Percentiles rank a stretch among this genome's conserved stretches.
Evolutionary conservation across 164 flowering plant species (phyloP).

Genomic region (Tetrastigma voinierianum): DNA sequence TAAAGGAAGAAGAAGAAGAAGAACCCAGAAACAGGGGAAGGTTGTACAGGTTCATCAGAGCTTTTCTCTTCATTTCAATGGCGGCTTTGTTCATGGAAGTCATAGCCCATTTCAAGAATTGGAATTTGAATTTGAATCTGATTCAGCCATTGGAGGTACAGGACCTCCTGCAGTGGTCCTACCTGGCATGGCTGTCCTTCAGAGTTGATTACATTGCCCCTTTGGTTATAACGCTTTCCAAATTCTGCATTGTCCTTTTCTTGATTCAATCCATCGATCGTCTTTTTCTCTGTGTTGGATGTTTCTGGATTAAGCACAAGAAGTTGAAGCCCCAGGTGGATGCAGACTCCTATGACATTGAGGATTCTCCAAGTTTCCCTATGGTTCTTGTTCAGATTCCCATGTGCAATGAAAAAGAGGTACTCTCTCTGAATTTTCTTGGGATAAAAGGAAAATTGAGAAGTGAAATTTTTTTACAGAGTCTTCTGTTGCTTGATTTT

Average conservation of each 20-base stretch:
- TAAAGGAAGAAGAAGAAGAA: slow-evolving; percentile 46
- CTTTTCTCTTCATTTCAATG: slow-evolving; percentile 43
- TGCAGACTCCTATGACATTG: slow-evolving; percentile 41
- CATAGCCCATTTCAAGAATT: slow-evolving; percentile 52
- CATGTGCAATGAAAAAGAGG: slow-evolving; percentile 83
- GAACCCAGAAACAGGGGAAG: slow-evolving; percentile 44
- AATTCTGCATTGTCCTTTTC: slow-evolving; percentile 60
- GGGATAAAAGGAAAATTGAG: neutral
- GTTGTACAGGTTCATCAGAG: slow-evolving; percentile 51
- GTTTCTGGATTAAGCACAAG: slow-evolving; percentile 71
- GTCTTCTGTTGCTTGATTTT: neutral
- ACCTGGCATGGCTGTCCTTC: slow-evolving; percentile 58
- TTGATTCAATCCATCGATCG: slow-evolving; percentile 74
- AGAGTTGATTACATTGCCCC: slow-evolving; percentile 66
- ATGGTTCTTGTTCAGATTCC: slow-evolving; percentile 84
- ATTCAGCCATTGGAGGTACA: slow-evolving; percentile 49
- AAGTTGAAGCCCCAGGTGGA: slow-evolving; percentile 46
- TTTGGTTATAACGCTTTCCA: slow-evolving; percentile 35
- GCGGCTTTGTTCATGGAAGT: slow-evolving; percentile 46
- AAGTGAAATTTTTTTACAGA: neutral
- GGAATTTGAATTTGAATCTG: slow-evolving; percentile 54
- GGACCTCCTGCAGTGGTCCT: slow-evolving; percentile 46
- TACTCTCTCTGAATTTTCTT: slow-evolving; percentile 11
- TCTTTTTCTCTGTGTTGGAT: slow-evolving; percentile 59
- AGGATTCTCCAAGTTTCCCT: slow-evolving; percentile 49